Conservation (phyloP, 108 stramenopile genomes). For the Nannochloropsis gaditana region DNA sequence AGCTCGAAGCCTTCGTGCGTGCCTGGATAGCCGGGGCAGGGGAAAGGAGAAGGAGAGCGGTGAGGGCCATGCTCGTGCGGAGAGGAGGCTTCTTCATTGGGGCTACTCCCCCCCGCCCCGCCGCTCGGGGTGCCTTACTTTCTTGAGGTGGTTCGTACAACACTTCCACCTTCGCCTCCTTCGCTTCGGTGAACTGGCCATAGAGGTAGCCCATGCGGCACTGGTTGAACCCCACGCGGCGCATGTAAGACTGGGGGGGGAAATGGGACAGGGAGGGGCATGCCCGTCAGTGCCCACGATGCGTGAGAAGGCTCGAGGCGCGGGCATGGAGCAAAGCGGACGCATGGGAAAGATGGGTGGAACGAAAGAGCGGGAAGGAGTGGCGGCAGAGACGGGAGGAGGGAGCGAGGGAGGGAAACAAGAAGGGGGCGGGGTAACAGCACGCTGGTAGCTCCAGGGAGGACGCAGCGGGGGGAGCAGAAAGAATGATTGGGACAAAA, state of each 20-base stretch:
- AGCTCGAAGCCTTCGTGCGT: slow-evolving; percentile 69
- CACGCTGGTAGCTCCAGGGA: not conserved
- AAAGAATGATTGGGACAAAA: slow-evolving; percentile 48
- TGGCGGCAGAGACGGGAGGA: not conserved
- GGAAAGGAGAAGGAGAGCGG: no score
- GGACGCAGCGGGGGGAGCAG: not conserved
- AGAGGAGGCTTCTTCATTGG: no score
- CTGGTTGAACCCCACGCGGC: slow-evolving; percentile 73
- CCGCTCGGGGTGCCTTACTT: not conserved
- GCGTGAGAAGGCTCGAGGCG: no score
- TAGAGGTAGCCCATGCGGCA: slow-evolving; percentile 82
- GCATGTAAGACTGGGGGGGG: slow-evolving; percentile 54
- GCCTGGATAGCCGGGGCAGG: not conserved
- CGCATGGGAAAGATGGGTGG: no score
- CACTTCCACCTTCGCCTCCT: slow-evolving; percentile 67
- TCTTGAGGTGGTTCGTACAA: slow-evolving; percentile 97
- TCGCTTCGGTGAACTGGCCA: slow-evolving; percentile 66
- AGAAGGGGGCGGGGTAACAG: not conserved
- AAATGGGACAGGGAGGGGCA: no score
- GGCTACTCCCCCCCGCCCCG: no score
- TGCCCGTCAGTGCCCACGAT: no score
- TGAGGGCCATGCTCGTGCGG: no score
- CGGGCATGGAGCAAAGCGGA: no score
- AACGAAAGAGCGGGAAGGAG: not conserved
- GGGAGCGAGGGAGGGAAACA: not conserved